A percentile compares a stretch with the other conserved stretches of the same genome.
phyloP scores from a whole-genome alignment of 768 basidiomycete genomes.

The Russula earlei region DNA sequence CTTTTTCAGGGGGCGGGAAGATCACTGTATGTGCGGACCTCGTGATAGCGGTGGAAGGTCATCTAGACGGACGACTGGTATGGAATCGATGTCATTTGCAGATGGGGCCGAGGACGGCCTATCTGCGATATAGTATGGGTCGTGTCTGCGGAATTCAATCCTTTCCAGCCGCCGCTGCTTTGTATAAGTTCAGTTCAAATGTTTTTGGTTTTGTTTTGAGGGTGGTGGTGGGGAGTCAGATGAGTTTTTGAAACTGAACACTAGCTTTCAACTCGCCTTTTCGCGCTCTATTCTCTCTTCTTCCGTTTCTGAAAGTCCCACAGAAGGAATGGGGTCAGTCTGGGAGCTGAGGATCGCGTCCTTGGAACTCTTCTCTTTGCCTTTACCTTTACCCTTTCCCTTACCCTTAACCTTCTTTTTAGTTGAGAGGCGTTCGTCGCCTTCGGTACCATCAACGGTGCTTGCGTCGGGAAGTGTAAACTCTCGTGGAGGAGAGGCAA shows the following conservation, averaged over 20 bases:
- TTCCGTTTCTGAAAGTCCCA: constrained; percentile 37
- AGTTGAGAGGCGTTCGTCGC: constrained; percentile 21
- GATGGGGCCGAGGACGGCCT: constrained; percentile 35
- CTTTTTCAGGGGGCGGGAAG: neutral
- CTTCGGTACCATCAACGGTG: constrained; percentile 30
- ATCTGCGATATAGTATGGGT: constrained; percentile 87
- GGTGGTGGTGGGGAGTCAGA: neutral
- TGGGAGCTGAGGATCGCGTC: constrained; percentile 25
- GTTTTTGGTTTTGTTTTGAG: too few relatives aligned
- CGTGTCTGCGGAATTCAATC: constrained; percentile 65
- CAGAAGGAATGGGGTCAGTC: constrained; percentile 2
- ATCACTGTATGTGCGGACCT: constrained; percentile 21
- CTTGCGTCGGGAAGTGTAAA: constrained; percentile 27
- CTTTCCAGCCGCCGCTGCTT: constrained; percentile 66
- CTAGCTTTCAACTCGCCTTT: constrained; percentile 38
- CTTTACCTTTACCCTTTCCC: constrained; percentile 42
- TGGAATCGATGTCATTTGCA: constrained; percentile 70
- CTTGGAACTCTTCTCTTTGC: constrained; percentile 31
- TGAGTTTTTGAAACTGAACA: neutral
- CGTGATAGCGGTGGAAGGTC: constrained; percentile 44
- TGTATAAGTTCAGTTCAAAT: too few relatives aligned
- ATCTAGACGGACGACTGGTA: constrained; percentile 83
- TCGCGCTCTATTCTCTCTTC: constrained; percentile 49
- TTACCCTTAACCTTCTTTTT: constrained; percentile 32
- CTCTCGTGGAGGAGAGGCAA: constrained; percentile 51